Evolutionary conservation across 768 basidiomycete genomes (phyloP).

Genomic region (Phylloporus sp.): DNA sequence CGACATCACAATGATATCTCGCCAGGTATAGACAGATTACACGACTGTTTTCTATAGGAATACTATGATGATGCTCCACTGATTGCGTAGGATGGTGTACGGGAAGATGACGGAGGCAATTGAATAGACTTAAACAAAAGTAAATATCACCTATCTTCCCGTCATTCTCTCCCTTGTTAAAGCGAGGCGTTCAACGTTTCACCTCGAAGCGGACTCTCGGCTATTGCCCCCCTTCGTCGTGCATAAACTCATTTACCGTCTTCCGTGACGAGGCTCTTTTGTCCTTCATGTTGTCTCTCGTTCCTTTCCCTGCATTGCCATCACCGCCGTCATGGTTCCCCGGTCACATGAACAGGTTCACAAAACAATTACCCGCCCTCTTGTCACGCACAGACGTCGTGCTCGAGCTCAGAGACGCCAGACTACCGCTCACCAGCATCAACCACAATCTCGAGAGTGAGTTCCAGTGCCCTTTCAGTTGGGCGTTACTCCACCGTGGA

Average conservation of each 20-base stretch:
- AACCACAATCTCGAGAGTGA: constrained; percentile 84
- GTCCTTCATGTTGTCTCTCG: constrained; percentile 29
- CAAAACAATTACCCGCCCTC: constrained; percentile 66
- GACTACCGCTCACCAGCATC: constrained; percentile 90
- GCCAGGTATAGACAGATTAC: constrained; percentile 23
- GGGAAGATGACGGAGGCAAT: constrained; percentile 13
- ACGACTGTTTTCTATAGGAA: constrained; percentile 15
- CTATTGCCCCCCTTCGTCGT: background rate
- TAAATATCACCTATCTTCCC: constrained; percentile 13
- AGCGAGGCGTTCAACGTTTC: background rate
- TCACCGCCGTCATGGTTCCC: constrained; percentile 90
- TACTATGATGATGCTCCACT: no score
- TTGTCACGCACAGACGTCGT: constrained; percentile 85
- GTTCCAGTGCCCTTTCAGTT: constrained; percentile 23
- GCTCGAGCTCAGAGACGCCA: constrained; percentile 89
- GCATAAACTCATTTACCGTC: constrained; percentile 5
- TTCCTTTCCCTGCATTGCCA: constrained; percentile 50
- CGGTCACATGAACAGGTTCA: constrained; percentile 91
- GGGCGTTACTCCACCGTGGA: background rate
- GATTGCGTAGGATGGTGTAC: background rate
- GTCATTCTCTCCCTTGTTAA: background rate
- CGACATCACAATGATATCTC: constrained; percentile 27
- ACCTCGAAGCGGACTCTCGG: constrained; percentile 1
- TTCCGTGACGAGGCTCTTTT: constrained; percentile 16
- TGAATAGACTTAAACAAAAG: constrained; percentile 23